Conservation (phyloP, 768 basidiomycete species). For the Butyriboletus loyo region DNA sequence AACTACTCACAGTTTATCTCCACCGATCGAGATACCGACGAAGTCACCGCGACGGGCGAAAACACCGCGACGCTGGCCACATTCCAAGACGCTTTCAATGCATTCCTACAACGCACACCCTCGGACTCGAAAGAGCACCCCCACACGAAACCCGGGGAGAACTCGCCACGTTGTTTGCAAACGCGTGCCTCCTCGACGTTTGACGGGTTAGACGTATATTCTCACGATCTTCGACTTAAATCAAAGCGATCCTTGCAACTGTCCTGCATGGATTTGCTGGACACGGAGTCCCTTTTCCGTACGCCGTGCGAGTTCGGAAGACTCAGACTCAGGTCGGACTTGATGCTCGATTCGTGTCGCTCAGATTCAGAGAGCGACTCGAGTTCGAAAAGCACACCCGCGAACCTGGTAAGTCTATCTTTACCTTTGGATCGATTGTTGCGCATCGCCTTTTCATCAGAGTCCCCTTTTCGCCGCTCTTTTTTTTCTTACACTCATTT, state of each 20-base stretch:
- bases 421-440: not conserved
- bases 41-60: conserved; percentile 11
- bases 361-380: conserved; percentile 17
- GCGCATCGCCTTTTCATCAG: not conserved
- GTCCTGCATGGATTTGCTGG: conserved; percentile 20
- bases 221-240: conserved; percentile 22
- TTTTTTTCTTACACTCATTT: not conserved
- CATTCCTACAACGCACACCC: conserved; percentile 24
- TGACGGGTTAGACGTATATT: conserved; percentile 31
- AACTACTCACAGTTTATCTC: conserved; percentile 10
- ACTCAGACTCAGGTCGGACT: conserved; percentile 19
- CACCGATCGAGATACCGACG: conserved; percentile 14
- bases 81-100: conserved; percentile 31
- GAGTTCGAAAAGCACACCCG: not conserved
- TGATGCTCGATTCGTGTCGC: conserved; percentile 17
- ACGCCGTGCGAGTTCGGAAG: conserved; percentile 10
- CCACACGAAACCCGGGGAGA: conserved; percentile 8
- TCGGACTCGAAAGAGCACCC: conserved; percentile 22
- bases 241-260: conserved; percentile 18
- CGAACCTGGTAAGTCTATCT: conserved; percentile 16
- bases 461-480: not conserved
- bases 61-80: conserved; percentile 20
- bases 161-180: conserved; percentile 7
- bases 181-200: conserved; percentile 30
- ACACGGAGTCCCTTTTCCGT: conserved; percentile 18